Evolutionary conservation across 257 asterid genomes (phyloP).

Genomic region (Datura wrightii): DNA sequence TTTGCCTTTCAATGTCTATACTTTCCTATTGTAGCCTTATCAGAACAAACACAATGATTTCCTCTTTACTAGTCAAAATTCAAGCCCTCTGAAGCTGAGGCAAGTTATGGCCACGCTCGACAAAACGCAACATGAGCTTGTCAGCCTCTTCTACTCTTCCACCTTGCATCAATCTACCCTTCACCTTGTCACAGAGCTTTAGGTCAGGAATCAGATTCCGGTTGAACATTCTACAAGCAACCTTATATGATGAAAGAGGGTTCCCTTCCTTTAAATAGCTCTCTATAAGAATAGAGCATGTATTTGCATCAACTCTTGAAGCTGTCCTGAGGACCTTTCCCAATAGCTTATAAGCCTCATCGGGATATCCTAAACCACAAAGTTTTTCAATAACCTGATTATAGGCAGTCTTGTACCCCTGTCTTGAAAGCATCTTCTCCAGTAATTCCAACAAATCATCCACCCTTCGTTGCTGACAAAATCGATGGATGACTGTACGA

Average conservation of each 20-base stretch:
- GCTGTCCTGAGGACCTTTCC: conserved; percentile 74
- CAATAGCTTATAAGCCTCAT: conserved; percentile 80
- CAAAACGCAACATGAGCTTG: conserved; percentile 82
- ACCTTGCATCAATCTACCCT: conserved; percentile 55
- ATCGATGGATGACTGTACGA: conserved; percentile 75
- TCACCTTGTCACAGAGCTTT: conserved; percentile 79
- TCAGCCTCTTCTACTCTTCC: conserved; percentile 76
- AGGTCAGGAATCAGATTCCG: conserved; percentile 84
- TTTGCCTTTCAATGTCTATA: not conserved
- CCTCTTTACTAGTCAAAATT: conserved; percentile 18
- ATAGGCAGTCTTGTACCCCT: conserved; percentile 61
- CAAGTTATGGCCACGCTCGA: conserved; percentile 68
- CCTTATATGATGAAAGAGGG: conserved; percentile 75
- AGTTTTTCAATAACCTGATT: conserved; percentile 89
- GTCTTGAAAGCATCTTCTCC: conserved; percentile 73
- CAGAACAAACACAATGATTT: conserved; percentile 25
- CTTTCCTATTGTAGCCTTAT: conserved; percentile 18
- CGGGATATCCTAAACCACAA: conserved; percentile 61
- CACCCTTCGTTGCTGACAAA: conserved; percentile 63
- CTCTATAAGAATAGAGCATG: conserved; percentile 75
- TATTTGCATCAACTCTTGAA: conserved; percentile 67
- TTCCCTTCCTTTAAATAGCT: conserved; percentile 66
- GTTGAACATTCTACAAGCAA: conserved; percentile 91
- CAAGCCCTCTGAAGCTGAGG: conserved; percentile 36
- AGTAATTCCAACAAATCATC: conserved; percentile 67